Evolutionary conservation across 1,139 yeast genomes (phyloP).

Genomic region (Protomyces lactucae-debilis): DNA sequence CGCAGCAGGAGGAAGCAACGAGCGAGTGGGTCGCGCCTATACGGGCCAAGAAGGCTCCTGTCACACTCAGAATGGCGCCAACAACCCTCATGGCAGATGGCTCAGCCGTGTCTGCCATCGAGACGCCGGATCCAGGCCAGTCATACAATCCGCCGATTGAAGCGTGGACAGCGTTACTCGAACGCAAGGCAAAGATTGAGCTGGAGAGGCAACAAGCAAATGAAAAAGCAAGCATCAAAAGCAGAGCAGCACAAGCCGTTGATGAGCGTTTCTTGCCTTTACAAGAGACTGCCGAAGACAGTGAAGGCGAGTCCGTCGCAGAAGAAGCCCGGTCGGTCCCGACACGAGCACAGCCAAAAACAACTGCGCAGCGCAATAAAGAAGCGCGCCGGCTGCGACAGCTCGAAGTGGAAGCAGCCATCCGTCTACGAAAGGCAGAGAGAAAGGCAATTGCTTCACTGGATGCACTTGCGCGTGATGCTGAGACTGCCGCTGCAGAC

Average conservation of each 20-base stretch:
- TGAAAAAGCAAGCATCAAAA: slow-evolving; percentile 37
- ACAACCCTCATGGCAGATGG: slow-evolving; percentile 41
- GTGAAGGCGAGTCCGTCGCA: slow-evolving; percentile 40
- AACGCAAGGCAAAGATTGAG: slow-evolving; percentile 64
- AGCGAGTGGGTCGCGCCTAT: slow-evolving; percentile 46
- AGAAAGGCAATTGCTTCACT: slow-evolving; percentile 20
- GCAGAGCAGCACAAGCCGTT: slow-evolving; percentile 46
- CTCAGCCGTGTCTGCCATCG: slow-evolving; percentile 42
- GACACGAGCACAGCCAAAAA: slow-evolving; percentile 45
- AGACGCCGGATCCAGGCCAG: slow-evolving; percentile 73
- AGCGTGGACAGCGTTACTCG: slow-evolving; percentile 71
- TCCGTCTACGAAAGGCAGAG: slow-evolving; percentile 16
- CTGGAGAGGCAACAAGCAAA: slow-evolving; percentile 60
- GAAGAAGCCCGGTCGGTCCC: slow-evolving; percentile 39
- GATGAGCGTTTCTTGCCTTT: slow-evolving; percentile 48
- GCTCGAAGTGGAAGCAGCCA: slow-evolving; percentile 8
- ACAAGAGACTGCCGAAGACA: slow-evolving; percentile 39
- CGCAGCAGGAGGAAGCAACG: slow-evolving; percentile 32
- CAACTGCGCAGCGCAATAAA: slow-evolving; percentile 62
- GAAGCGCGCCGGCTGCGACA: slow-evolving; percentile 41
- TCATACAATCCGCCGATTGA: slow-evolving; percentile 88
- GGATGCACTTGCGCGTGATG: slow-evolving; percentile 1
- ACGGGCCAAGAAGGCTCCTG: slow-evolving; percentile 49
- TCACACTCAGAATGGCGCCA: slow-evolving; percentile 55
- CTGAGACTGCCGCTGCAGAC: slow-evolving; percentile 9